phyloP scores from a whole-genome alignment of 176 grass and related monocot species.

The Paspalum vaginatum region DNA sequence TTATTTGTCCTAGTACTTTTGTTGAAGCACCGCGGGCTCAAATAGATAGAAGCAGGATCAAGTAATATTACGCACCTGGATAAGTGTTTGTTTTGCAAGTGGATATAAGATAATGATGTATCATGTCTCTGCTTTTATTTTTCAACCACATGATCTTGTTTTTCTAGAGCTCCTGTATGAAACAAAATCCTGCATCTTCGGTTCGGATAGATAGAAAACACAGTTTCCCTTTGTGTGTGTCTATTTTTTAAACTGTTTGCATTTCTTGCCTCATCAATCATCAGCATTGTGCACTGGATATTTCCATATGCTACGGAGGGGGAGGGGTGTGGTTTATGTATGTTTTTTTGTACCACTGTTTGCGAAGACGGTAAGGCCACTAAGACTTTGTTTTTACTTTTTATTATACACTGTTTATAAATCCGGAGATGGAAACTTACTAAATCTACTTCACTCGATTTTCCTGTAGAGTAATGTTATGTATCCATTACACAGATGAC shows the following conservation, averaged over 20 bases:
- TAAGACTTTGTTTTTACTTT: neutral
- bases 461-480: neutral
- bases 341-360: neutral
- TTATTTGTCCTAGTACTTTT: neutral
- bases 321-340: neutral
- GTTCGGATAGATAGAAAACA: too few relatives aligned
- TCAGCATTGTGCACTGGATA: neutral
- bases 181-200: neutral
- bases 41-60: neutral
- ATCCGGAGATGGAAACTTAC: neutral
- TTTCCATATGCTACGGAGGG: neutral
- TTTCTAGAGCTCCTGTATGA: slow-evolving; percentile 3
- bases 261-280: too few relatives aligned
- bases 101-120: neutral
- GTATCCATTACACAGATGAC: neutral
- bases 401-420: neutral
- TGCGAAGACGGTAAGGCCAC: neutral
- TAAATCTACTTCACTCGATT: neutral
- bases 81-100: too few relatives aligned
- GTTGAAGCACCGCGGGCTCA: neutral
- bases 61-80: neutral
- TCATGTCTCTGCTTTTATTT: neutral
- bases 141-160: neutral
- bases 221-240: neutral
- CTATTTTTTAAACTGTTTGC: neutral